Percentiles rank a stretch among this genome's conserved stretches.
Evolutionary conservation across 2,329 filamentous ascomycete genomes (phyloP).

Genomic region (Alternaria sp.): DNA sequence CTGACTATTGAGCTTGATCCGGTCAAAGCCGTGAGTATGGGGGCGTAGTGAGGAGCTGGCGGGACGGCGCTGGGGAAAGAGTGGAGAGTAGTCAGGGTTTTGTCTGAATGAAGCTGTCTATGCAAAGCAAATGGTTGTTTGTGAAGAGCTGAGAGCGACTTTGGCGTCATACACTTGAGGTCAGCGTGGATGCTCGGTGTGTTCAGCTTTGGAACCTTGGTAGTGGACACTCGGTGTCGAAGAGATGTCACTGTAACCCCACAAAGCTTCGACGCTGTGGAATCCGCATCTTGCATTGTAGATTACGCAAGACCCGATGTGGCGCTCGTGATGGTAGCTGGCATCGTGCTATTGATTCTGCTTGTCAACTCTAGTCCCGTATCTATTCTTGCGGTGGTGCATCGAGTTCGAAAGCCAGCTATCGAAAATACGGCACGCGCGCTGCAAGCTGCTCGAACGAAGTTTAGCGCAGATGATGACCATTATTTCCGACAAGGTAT

Average conservation of each 20-base stretch:
- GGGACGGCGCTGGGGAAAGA: not conserved
- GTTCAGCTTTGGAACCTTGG: not conserved
- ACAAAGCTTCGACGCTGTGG: not conserved
- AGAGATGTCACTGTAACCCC: not conserved
- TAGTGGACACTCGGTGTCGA: not conserved
- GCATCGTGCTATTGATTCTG: not conserved
- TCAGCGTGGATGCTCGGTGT: not conserved
- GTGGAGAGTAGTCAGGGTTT: not conserved
- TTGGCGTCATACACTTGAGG: not conserved
- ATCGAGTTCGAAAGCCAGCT: not conserved
- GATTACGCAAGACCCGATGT: not conserved
- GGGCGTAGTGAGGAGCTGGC: not conserved
- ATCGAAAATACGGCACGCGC: not conserved
- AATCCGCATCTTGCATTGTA: not conserved
- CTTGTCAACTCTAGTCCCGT: not conserved
- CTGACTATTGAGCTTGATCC: not conserved
- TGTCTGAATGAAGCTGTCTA: not conserved
- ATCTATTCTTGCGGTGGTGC: not conserved
- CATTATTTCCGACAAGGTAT: not conserved
- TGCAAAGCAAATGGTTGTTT: not conserved
- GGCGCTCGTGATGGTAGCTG: not conserved
- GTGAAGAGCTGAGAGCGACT: not conserved
- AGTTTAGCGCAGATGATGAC: too few species aligned
- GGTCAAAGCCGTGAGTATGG: not conserved
- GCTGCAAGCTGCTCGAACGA: not conserved